Evolutionary conservation across 129 eudicot species (phyloP).

Genomic region (Kitagawia praeruptora): DNA sequence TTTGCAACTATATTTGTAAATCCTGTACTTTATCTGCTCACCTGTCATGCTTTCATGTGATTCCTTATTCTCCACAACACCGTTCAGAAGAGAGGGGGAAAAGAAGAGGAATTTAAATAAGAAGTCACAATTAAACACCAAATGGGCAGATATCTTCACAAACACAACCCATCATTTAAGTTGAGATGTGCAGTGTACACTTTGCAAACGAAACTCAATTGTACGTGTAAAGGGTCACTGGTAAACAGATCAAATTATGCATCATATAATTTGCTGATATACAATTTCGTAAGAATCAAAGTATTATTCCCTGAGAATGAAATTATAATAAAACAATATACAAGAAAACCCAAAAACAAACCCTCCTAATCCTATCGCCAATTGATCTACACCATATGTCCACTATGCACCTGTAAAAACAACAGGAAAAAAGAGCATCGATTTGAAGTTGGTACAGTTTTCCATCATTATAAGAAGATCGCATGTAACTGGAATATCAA

Average conservation of each 20-base stretch:
- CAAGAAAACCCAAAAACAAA: neutral
- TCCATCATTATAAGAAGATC: neutral
- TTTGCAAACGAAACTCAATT: neutral
- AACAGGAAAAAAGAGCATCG: neutral
- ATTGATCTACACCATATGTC: neutral
- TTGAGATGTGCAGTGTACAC: too few species aligned
- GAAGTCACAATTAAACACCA: too few species aligned
- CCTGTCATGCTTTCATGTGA: too few species aligned
- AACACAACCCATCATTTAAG: too few species aligned
- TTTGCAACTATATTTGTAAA: too few species aligned
- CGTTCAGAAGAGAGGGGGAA: too few species aligned
- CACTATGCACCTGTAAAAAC: neutral
- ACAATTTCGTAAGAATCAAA: neutral
- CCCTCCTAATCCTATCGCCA: neutral
- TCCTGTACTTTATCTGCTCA: too few species aligned
- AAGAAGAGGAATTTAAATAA: too few species aligned
- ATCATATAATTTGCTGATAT: neutral
- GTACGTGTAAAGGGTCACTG: neutral
- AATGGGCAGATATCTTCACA: too few species aligned
- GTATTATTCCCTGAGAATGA: neutral
- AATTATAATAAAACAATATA: neutral
- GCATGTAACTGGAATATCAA: neutral
- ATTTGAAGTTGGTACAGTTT: neutral
- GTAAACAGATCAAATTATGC: neutral
- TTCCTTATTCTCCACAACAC: too few species aligned